Percentiles rank a stretch among this genome's conserved stretches.
phyloP scores from a whole-genome alignment of 75 land plant species.

The Picea sitchensis region DNA sequence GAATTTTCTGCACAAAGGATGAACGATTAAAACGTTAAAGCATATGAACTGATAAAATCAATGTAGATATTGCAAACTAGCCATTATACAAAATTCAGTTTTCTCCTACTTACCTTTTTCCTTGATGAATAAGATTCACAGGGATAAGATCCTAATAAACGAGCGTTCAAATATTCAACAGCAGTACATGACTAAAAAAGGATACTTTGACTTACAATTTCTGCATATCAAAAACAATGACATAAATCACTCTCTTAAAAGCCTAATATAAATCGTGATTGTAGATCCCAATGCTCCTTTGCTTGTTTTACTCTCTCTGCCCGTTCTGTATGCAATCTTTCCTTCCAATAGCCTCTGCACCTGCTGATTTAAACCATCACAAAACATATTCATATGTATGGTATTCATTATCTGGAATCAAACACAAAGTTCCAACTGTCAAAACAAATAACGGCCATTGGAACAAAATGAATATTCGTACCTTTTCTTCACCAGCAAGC shows the following conservation, averaged over 20 bases:
- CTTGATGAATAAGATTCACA: no score
- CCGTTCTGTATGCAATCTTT: slow-evolving; percentile 44
- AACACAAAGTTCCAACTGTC: not conserved
- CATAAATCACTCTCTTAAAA: slow-evolving; percentile 3
- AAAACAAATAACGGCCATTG: not conserved
- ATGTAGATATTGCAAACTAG: no score
- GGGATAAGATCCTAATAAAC: no score
- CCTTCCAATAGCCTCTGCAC: slow-evolving; percentile 59
- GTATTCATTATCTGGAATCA: not conserved
- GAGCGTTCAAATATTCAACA: no score
- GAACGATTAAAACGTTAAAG: no score
- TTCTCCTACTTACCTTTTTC: no score
- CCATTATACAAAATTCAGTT: no score
- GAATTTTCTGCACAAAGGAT: no score
- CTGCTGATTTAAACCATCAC: slow-evolving; percentile 11
- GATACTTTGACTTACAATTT: no score
- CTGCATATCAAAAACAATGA: no score
- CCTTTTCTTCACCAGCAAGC: slow-evolving; percentile 58
- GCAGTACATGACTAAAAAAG: no score
- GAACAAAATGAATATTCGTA: slow-evolving; percentile 1
- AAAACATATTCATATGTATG: not conserved
- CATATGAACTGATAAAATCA: no score
- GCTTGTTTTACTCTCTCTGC: slow-evolving; percentile 57
- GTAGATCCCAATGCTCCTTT: slow-evolving; percentile 55
- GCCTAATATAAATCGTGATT: slow-evolving; percentile 45